A percentile compares a stretch with the other conserved stretches of the same genome.
Evolutionary conservation across 805 yeast species (phyloP).

Genomic region (Candida railenensis): DNA sequence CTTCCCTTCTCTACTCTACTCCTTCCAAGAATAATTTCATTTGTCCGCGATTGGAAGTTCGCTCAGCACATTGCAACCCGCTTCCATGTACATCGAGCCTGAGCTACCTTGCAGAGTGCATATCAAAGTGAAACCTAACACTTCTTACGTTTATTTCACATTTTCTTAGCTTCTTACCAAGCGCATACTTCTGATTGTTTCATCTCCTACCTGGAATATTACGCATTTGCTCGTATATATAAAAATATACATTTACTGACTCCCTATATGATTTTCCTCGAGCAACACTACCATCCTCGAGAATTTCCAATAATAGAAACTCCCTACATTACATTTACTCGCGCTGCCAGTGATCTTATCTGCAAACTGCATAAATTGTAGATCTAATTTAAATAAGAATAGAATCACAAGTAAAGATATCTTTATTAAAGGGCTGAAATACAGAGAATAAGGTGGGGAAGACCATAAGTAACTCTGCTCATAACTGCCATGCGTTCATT

Average conservation of each 20-base stretch:
- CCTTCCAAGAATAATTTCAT: no score
- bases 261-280: not conserved
- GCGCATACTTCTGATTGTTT: no score
- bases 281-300: not conserved
- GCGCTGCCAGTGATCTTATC: not conserved
- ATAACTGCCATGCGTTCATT: conserved; percentile 3
- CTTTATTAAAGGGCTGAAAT: no score
- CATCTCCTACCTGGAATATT: not conserved
- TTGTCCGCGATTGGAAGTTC: not conserved
- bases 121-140: not conserved
- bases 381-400: not conserved
- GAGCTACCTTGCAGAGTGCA: not conserved
- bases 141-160: no score
- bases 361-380: not conserved
- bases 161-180: no score
- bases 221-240: not conserved
- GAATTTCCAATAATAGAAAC: not conserved
- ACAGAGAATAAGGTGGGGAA: no score
- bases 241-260: not conserved
- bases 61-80: not conserved
- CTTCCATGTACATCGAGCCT: not conserved
- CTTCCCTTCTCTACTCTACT: no score
- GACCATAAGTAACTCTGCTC: not conserved
- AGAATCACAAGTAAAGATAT: no score
- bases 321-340: not conserved